phyloP scores from a whole-genome alignment of 2,329 filamentous ascomycete species.

The Phoma sp. region DNA sequence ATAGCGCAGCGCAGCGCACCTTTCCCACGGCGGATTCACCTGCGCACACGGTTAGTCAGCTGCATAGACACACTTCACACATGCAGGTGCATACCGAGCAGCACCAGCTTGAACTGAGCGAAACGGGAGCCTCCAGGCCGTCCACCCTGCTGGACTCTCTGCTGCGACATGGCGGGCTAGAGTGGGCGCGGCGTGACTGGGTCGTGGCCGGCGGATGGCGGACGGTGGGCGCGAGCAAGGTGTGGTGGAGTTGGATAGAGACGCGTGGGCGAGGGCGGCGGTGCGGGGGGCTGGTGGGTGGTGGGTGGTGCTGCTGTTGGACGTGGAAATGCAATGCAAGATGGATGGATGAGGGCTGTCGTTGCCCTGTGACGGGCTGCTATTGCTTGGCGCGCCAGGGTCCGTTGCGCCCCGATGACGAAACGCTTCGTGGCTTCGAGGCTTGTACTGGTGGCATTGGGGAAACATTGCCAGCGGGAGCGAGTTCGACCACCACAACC shows the following conservation, averaged over 20 bases:
- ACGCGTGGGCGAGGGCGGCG: conserved; percentile 15
- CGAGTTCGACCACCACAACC: no score
- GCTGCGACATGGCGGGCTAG: conserved; percentile 73
- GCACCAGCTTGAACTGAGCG: conserved; percentile 98
- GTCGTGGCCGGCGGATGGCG: conserved; percentile 9
- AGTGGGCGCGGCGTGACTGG: conserved; percentile 33
- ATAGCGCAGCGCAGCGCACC: conserved; percentile 59
- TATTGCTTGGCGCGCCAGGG: conserved; percentile 11
- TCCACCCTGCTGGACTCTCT: conserved; percentile 76
- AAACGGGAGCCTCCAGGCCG: conserved; percentile 75
- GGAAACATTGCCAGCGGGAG: neutral
- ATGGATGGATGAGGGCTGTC: conserved; percentile 7
- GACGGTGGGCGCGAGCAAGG: conserved; percentile 1
- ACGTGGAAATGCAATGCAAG: conserved; percentile 2
- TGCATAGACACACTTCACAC: neutral
- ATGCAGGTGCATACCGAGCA: conserved; percentile 73
- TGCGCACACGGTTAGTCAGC: conserved; percentile 52
- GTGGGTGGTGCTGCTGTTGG: conserved; percentile 13
- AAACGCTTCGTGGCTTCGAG: conserved; percentile 18
- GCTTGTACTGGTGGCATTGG: neutral
- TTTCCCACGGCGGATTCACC: conserved; percentile 99
- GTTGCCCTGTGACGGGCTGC: conserved; percentile 16
- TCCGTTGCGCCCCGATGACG: conserved; percentile 20
- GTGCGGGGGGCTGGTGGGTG: conserved; percentile 4
- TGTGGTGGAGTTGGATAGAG: neutral